A percentile compares a stretch with the other conserved stretches of the same genome.
Conservation (phyloP, 2,329 filamentous ascomycete species). For the Colletotrichum siamense region DNA sequence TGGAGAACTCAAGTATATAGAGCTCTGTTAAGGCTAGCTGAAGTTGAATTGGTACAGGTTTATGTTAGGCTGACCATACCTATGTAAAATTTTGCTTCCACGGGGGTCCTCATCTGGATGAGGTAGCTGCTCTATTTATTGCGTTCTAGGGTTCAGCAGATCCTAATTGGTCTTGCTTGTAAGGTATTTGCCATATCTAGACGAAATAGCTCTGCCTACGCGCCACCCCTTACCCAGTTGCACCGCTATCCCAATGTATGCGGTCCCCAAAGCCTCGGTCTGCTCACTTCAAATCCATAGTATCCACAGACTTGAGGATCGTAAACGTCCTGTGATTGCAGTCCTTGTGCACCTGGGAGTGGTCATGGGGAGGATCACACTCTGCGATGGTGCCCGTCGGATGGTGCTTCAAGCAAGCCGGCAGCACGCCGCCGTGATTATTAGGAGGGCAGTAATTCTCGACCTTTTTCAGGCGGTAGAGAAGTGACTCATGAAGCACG, state of each 20-base stretch:
- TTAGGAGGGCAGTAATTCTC: slow-evolving; percentile 34
- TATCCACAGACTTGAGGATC: background rate
- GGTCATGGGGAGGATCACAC: background rate
- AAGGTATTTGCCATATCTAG: no score
- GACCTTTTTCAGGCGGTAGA: slow-evolving; percentile 37
- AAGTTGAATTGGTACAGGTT: no score
- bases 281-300: background rate
- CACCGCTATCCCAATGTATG: background rate
- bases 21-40: no score
- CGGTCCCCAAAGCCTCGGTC: background rate
- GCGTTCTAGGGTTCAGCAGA: no score
- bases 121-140: no score
- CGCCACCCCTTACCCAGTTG: no score
- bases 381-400: background rate
- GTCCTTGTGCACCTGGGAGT: background rate
- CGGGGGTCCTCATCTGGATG: fast-evolving
- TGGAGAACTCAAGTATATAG: no score
- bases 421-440: slow-evolving; percentile 35
- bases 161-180: no score
- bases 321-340: background rate
- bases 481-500: slow-evolving; percentile 41
- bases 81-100: fast-evolving
- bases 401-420: slow-evolving; percentile 34
- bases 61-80: no score
- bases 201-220: no score